Base-by-base conservation (phyloP, 2,329 filamentous ascomycete genomes). In the Lasiodiplodia citricola region DNA sequence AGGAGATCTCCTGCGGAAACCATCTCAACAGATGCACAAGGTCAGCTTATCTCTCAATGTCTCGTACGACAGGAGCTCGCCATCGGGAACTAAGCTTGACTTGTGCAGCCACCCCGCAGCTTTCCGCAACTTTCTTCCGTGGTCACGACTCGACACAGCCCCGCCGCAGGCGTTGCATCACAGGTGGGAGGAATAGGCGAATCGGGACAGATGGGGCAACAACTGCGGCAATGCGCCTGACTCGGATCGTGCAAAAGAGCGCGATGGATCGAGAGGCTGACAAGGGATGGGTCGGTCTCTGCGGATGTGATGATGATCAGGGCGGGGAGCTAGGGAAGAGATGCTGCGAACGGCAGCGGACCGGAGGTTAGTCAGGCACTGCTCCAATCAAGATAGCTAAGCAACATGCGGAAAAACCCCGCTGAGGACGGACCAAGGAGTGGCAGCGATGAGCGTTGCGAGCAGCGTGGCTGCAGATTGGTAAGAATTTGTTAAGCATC, bases 401-500 rank as follows among this genome's bases (percentile, higher is more conserved):
- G n/a, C 57, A 41, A 44, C 35, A n/a, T 14, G 58, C 58, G 41
- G 58, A 63, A 63, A 10, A 28, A 2, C 16, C 5, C 58, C 58
- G 58, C 58, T 14, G 44, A 21, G 44, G 25, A 8, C 23, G 41
- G 41, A 14, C 31, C 57, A 41, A n/a, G 23, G 57, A 23, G 57
- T 62, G 57, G 41, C 57, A 21, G 38, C 23, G 41, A 44, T 35
- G 31, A 47, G 3, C 10, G 35, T 57, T 47, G 44, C 31, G 54
- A 52, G 44, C 14, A 18, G n/a, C 18, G n/a, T 51, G 28, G 28
- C 44, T 51, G 58, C 2, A 21, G 67, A 66, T 69, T 69, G 62
- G 68, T 69, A 69, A 69, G 68, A 38, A 57, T 67, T 69, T 69
- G 68, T 58, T 69, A 69, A 69, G 52, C 68, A 69, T 21, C 4